Percentiles rank a stretch among this genome's conserved stretches.
phyloP scores from a whole-genome alignment of 1,139 yeast species.

The Protomyces inouyei region DNA sequence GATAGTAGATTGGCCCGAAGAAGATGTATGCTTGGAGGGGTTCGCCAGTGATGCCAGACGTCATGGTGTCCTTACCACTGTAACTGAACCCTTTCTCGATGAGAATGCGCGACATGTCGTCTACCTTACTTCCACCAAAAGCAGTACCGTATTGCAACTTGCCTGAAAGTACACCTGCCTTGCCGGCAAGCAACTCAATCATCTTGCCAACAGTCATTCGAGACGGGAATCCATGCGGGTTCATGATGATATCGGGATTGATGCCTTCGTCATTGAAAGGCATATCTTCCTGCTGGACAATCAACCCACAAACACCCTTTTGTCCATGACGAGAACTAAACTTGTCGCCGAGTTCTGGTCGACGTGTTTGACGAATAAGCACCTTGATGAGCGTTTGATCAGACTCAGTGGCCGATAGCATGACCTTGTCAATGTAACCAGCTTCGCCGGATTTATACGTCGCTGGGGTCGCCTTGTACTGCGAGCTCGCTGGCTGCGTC shows the following conservation, averaged over 20 bases:
- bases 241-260: conserved; percentile 93
- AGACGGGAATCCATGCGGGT: conserved; percentile 98
- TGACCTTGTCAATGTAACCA: conserved; percentile 89
- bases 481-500: conserved; percentile 41
- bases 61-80: conserved; percentile 95
- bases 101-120: conserved; percentile 89
- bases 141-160: conserved; percentile 93
- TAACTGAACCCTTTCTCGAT: conserved; percentile 90
- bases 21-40: conserved; percentile 94
- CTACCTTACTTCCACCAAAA: conserved; percentile 92
- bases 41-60: conserved; percentile 98
- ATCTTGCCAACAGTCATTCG: conserved; percentile 99
- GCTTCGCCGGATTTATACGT: conserved; percentile 93
- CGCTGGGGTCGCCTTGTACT: conserved; percentile 85
- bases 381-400: conserved; percentile 94
- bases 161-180: conserved; percentile 95
- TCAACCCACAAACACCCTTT: conserved; percentile 97
- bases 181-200: conserved; percentile 94
- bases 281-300: conserved; percentile 92
- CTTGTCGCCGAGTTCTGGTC: conserved; percentile 97
- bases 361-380: conserved; percentile 84
- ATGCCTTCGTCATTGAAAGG: conserved; percentile 91
- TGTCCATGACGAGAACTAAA: conserved; percentile 97
- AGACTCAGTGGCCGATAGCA: conserved; percentile 93
- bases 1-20: conserved; percentile 97